Evolutionary conservation across 2,329 filamentous ascomycete species (phyloP), one percentile per base, ranked within the genome.

Genomic region (Calonectria ilicicola): DNA sequence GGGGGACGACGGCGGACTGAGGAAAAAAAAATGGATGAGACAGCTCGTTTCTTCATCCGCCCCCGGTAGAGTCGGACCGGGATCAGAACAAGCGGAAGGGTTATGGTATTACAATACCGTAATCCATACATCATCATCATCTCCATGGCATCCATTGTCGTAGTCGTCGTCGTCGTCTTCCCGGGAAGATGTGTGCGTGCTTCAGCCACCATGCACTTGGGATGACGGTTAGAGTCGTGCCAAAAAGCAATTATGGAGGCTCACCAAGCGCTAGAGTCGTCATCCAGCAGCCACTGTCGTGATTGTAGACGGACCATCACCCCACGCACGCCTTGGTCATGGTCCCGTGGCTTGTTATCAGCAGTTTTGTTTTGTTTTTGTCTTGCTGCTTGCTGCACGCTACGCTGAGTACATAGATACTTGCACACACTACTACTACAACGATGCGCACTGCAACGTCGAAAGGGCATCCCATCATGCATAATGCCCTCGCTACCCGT

Each of bases 281-380:
- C 69, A 72, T 67, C 65, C 29, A 60, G 69, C 64, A 67, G 56
- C 58, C 21, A 47, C 56, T 10, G n/a, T 29, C 47, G 35, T 65
- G 68, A 51, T 32, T 26, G 32, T 62, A 47, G 67, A 47, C 38
- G 21, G 47, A 42, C 38, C 38, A 64, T 72, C 69, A 67, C 64
- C 64, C 69, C 69, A 72, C 69, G 69, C 69, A 64, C 65, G 69
- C 29, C 19, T 15, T n/a, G n/a, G n/a, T n/a, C n/a, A n/a, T n/a
- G 64, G 63, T 67, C 64, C 46, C 64, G 64, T 71, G 69, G 65
- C 26, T 58, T 42, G 64, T 71, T 71, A 71, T 71, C 69, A 71
- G 69, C 69, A 63, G 67, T 69, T 69, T 69, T 64, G 26, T 15
- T 27, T 32, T 32, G 5, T 5, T 32, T 32, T 32, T 32, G 29